Evolutionary conservation across 148 eudicot species (phyloP).

Genomic region (Talinum fruticosum): DNA sequence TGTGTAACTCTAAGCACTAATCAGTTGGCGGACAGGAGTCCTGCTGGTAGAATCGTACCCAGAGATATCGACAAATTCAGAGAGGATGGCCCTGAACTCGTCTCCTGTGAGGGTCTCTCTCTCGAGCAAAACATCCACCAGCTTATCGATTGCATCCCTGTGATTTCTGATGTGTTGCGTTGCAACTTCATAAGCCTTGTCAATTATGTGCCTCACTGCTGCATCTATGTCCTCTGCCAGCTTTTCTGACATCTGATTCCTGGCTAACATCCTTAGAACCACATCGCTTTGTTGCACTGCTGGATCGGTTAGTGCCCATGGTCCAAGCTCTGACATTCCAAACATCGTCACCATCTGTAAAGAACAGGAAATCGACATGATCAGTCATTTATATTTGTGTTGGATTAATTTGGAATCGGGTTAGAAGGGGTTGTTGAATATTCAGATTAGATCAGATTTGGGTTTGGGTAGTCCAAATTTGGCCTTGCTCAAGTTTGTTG

Average conservation of each 20-base stretch:
- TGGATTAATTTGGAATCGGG: background rate
- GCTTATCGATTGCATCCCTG: slow-evolving; percentile 71
- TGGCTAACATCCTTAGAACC: slow-evolving; percentile 72
- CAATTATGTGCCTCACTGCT: slow-evolving; percentile 47
- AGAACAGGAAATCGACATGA: background rate
- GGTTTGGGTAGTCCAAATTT: background rate
- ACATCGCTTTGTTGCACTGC: slow-evolving; percentile 66
- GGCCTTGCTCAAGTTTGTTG: no score
- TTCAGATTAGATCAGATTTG: no score
- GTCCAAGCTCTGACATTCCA: slow-evolving; percentile 89
- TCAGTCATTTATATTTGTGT: background rate
- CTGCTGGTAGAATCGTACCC: slow-evolving; percentile 9
- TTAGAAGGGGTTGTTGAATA: background rate
- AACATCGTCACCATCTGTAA: slow-evolving; percentile 72
- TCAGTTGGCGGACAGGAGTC: slow-evolving; percentile 48
- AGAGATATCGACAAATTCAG: slow-evolving; percentile 52
- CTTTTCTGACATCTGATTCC: slow-evolving; percentile 84
- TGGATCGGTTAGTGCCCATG: slow-evolving; percentile 72
- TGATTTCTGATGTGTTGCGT: slow-evolving; percentile 59
- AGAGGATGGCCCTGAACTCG: slow-evolving; percentile 68
- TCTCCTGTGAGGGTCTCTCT: slow-evolving; percentile 71
- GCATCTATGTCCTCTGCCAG: slow-evolving; percentile 76
- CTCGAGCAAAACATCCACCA: slow-evolving; percentile 70
- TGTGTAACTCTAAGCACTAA: slow-evolving; percentile 38
- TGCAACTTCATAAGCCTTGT: slow-evolving; percentile 60